Base-by-base conservation (phyloP, 2,329 filamentous ascomycete species). In the Diaporthe vexans region DNA sequence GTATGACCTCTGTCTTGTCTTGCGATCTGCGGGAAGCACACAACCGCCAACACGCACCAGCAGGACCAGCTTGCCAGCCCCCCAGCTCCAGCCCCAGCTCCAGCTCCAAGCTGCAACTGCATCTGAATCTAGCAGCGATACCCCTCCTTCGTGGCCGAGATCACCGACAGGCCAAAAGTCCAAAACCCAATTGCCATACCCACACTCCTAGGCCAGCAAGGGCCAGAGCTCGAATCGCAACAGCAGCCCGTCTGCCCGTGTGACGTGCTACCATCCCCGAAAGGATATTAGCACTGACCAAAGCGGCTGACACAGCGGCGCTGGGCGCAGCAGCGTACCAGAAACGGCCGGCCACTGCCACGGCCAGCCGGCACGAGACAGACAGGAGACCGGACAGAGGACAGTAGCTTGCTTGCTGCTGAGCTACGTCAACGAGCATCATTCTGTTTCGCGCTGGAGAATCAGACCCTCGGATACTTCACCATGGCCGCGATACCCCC, bases 401-500 rank as follows among this genome's bases (percentile, higher is more conserved):
- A 35, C 56, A 74, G 40, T 19, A 72, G 59, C 74, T 57, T 13
- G 37, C 37, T 37, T 13, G 17, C 40, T 17, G 13, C 51, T 54
- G n/a, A 43, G 37, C 63, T 71, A 68, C 75, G 74, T 43, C 33
- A 75, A 76, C 57, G 63, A 65, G 51, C 57, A 58, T 43, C 67
- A 65, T 48, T 35, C 65, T 57, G 54, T 71, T 24, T 51, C 40
- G 63, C 37, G 59, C 73, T 24, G 46, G 11, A 57, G 46, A 71
- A 11, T 65, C 26, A 43, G 46, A 40, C 56, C 63, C 72, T 51
- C 46, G 37, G 29, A 33, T 24, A 24, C 21, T 11, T 6, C 71
- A 48, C 35, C 17, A 75, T 75, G 74, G 72, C 72, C 43, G 72
- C 72, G 54, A 63, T 57, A n/a, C 43, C 59, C 74, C 72, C 68